phyloP scores from a whole-genome alignment of 345 rosid genomes.

The Populus davidiana region DNA sequence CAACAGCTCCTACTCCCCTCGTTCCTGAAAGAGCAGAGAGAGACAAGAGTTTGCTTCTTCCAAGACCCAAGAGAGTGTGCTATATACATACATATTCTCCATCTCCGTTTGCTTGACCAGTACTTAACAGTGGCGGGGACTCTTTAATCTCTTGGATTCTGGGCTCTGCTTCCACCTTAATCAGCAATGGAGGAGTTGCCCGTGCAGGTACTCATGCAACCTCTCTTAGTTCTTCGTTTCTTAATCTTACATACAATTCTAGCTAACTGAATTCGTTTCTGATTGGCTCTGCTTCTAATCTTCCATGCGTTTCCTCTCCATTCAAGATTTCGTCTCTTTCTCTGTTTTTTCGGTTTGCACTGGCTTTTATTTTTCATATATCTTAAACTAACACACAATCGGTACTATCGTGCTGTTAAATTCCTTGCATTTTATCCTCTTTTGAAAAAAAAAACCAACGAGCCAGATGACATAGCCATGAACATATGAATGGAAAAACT shows the following conservation, averaged over 20 bases:
- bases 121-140: background rate
- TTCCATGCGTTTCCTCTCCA: background rate
- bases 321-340: background rate
- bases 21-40: background rate
- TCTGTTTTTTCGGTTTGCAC: background rate
- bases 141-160: background rate
- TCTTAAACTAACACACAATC: background rate
- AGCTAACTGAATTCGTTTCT: background rate
- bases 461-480: background rate
- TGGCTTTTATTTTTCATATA: background rate
- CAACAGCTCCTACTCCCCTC: background rate
- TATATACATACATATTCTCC: background rate
- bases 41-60: background rate
- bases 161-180: background rate
- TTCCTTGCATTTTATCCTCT: background rate
- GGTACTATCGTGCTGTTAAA: background rate
- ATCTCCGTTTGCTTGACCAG: background rate
- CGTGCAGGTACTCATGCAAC: background rate
- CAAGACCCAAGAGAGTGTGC: background rate
- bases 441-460: background rate
- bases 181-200: background rate
- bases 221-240: background rate
- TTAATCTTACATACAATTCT: background rate
- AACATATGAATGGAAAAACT: background rate
- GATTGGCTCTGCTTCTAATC: background rate